phyloP scores from a whole-genome alignment of 2,329 filamentous ascomycete genomes.

The Geoglossum cookeanum region DNA sequence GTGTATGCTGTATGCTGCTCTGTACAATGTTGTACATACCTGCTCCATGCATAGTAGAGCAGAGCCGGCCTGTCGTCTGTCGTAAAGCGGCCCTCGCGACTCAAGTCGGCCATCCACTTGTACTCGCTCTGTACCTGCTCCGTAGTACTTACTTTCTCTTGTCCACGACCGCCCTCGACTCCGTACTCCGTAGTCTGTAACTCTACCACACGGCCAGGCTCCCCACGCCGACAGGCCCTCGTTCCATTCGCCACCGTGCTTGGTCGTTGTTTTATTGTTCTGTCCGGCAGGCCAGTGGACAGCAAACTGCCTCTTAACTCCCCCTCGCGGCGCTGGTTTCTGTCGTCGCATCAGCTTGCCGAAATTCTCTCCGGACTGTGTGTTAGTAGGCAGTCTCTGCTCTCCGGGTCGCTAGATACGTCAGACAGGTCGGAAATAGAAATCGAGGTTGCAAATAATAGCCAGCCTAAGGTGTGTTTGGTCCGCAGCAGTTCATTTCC shows the following conservation, averaged over 20 bases:
- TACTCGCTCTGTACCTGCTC: not conserved
- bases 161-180: not conserved
- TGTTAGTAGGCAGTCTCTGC: not conserved
- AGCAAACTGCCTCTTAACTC: not conserved
- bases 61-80: not conserved
- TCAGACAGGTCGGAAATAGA: not conserved
- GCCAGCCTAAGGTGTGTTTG: not conserved
- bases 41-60: too few relatives aligned
- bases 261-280: not conserved
- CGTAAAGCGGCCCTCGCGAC: slow-evolving; percentile 1
- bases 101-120: not conserved
- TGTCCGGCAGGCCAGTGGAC: not conserved
- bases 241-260: not conserved
- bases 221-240: not conserved
- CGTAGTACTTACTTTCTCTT: not conserved
- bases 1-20: too few relatives aligned
- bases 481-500: not conserved
- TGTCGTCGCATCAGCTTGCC: not conserved
- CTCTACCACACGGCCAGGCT: not conserved
- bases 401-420: not conserved
- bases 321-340: not conserved
- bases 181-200: not conserved
- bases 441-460: not conserved
- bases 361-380: not conserved
- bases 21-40: too few relatives aligned